Base-by-base conservation (phyloP, 2,329 filamentous ascomycete species). In the Fusarium domesticum region DNA sequence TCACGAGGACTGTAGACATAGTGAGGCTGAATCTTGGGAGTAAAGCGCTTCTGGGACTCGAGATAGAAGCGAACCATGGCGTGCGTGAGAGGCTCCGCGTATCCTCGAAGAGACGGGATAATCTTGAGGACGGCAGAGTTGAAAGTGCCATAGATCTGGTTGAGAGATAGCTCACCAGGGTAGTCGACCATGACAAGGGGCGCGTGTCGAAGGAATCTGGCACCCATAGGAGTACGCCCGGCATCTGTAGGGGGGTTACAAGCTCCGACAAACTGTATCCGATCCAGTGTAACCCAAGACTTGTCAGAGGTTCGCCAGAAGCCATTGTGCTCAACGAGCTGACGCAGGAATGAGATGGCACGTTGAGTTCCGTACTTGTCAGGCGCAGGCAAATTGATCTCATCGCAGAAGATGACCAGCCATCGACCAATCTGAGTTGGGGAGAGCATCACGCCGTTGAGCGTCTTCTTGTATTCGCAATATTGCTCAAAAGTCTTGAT, bases 131-230 rank as follows among this genome's bases (percentile, higher is more conserved):
- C 83, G 8, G 95, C 93, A 43, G 81, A 87, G 65, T 95, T 98
- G 79, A 98, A 98, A 1, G 95, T 97, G 57, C 95, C 93, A 64
- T 99, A 99, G 56, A 99, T 99, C 66, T 99, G 93, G 56, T 85
- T 85, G 30, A 99, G 80, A 4, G 95, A 98, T 34, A 90, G 76
- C 71, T 98, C 90, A 60, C 95, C 93, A 48, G 93, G 93, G 63
- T 99, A 99, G 64, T 98, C 93, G 33, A 99, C 95, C 95, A 99
- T 98, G 69, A 99, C 87, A 42, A 99, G 81, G n/a, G 93, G 93
- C 14, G 93, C 90, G 67, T 99, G 95, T 47, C 95, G 84, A 54
- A 99, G 77, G 80, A 98, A 99, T 58, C 93, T 81, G 38, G 89
- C 83, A 34, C 89, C 93, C 74, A 99, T 84, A 0, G 93, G 87